These are phyloP conservation scores for Monosporascus sp. DNA, from an alignment of 2,329 filamentous ascomycete species.

Conservation along the genomic window DNA sequence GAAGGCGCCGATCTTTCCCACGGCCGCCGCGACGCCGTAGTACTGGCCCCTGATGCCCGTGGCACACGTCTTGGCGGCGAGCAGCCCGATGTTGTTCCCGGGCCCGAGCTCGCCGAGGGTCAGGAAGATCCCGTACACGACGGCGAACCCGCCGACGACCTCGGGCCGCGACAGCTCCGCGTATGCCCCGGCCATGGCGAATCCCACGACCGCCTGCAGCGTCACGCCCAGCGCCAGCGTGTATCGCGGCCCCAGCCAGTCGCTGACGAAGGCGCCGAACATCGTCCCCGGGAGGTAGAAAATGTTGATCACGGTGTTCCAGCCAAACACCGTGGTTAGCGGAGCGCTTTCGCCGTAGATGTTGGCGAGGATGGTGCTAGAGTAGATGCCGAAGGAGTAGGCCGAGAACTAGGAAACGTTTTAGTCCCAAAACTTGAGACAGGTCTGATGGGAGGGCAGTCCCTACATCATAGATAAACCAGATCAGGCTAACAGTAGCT, in stretches of 20 bases:
- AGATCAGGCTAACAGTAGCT: constrained; percentile 66
- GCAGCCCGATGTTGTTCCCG: constrained; percentile 84
- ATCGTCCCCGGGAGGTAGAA: constrained; percentile 85
- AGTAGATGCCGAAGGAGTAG: constrained; percentile 85
- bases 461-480: constrained; percentile 75
- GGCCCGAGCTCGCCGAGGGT: constrained; percentile 77
- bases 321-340: constrained; percentile 76
- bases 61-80: constrained; percentile 82
- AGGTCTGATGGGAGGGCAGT: not conserved
- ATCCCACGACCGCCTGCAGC: constrained; percentile 73
- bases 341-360: constrained; percentile 55
- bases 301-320: constrained; percentile 82
- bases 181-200: constrained; percentile 84
- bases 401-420: constrained; percentile 55
- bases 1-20: constrained; percentile 77
- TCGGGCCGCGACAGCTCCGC: constrained; percentile 57
- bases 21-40: constrained; percentile 65
- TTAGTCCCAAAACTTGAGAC: not conserved
- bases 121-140: constrained; percentile 75
- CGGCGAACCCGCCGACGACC: constrained; percentile 70
- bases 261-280: constrained; percentile 69
- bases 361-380: constrained; percentile 64
- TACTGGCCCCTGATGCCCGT: constrained; percentile 78
- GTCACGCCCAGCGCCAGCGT: constrained; percentile 67
- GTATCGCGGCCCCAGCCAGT: constrained; percentile 73